Evolutionary conservation across 495 filamentous ascomycete species (phyloP), one percentile per base, ranked within the genome.

Genomic region (Penicillium manginii): DNA sequence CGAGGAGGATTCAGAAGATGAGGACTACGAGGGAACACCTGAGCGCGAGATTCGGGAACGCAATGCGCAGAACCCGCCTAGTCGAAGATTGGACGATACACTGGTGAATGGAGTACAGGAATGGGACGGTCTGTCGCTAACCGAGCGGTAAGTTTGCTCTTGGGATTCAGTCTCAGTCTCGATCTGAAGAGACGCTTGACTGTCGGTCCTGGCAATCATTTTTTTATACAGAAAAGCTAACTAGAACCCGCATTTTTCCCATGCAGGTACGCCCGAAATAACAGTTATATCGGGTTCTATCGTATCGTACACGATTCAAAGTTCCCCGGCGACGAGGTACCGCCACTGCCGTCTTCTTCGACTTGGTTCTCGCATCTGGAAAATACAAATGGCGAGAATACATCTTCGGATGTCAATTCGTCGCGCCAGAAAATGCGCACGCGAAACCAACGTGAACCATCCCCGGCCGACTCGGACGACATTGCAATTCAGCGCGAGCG

Each of bases 201-300:
- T 10, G 12, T 39, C 12, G 35, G 35, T 14, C 35, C 35, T 39
- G 35, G 35, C 35, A 39, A 14, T 12, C 10, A 43, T 43, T 43
- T 9, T 5, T 14, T 37, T 33, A 33, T 33, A n/a, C 11, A 5
- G 9, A 12, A 3, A 37, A 37, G 12, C 35, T 37, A 37, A 37
- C 35, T n/a, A 3, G 35, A 14, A 14, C 26, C 26, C 26, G 1
- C 14, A 33, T 19, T 56, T 37, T 1, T 40, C 4, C 21, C 39
- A 19, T 47, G 11, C 62, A 80, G 77, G 56, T 97, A 96, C 73
- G 84, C 84, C n/a, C 63, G 79, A 9, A 81, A 94, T 72, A 92
- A 93, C 72, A 78, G 86, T 58, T 97, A 96, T 78, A 78, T 87
- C 54, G 78, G 81, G 26, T 96, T 96, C 82, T 88, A 89, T 68